Percentiles rank a stretch among this genome's conserved stretches.
Evolutionary conservation across 441 rosid species (phyloP).

Genomic region (Raphanus hybrid): DNA sequence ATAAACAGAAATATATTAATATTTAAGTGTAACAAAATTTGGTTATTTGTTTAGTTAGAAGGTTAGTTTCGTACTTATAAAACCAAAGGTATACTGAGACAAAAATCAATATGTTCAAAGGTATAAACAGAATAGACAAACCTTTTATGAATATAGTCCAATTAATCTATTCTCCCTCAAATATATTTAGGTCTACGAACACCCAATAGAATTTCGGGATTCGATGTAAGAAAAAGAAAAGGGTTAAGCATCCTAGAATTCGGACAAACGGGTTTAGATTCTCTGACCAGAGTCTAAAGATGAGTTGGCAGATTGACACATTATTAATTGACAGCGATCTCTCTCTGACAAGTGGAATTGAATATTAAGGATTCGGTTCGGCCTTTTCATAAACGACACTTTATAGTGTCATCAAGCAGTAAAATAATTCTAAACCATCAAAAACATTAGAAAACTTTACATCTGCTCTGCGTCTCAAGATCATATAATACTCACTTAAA

Average conservation of each 20-base stretch:
- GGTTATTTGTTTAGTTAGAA: too few species aligned
- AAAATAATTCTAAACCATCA: not conserved
- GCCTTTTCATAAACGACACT: not conserved
- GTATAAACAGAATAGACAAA: too few species aligned
- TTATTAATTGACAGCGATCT: not conserved
- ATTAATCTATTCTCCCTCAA: too few species aligned
- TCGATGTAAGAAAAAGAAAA: too few species aligned
- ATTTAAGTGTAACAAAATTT: too few species aligned
- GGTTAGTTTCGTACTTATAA: too few species aligned
- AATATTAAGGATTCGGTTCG: not conserved
- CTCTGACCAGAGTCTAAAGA: not conserved
- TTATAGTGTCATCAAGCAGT: not conserved
- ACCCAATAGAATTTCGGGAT: too few species aligned
- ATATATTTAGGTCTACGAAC: too few species aligned
- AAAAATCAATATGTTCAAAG: too few species aligned
- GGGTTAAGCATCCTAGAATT: not conserved
- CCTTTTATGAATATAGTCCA: too few species aligned
- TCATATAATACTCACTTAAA: not conserved
- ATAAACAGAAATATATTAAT: too few species aligned
- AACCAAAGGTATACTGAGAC: too few species aligned
- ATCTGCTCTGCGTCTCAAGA: not conserved
- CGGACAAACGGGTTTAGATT: not conserved
- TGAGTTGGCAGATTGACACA: slow-evolving; percentile 2
- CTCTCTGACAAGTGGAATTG: not conserved
- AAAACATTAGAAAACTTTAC: not conserved